Percentiles rank a stretch among this genome's conserved stretches.
phyloP scores from a whole-genome alignment of 768 basidiomycete genomes.

The Leccinum imitatum region DNA sequence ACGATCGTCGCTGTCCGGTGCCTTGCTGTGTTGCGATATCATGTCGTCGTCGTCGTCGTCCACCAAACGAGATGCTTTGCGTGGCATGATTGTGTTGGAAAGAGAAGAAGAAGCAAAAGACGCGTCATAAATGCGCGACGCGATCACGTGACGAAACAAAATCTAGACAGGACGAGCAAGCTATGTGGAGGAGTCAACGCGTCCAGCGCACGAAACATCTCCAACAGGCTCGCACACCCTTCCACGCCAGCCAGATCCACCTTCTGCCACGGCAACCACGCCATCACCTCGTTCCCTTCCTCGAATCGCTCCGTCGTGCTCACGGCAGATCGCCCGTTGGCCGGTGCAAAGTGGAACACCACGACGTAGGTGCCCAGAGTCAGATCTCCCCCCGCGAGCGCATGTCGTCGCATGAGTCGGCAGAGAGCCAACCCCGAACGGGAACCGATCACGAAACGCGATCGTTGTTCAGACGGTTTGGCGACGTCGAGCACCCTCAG shows the following conservation, averaged over 20 bases:
- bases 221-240: constrained; percentile 14
- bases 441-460: constrained; percentile 25
- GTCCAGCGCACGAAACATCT: constrained; percentile 24
- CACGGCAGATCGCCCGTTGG: constrained; percentile 23
- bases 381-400: constrained; percentile 17
- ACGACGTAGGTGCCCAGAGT: constrained; percentile 33
- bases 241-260: constrained; percentile 27
- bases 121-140: background rate
- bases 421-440: constrained; percentile 45
- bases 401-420: constrained; percentile 29
- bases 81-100: constrained; percentile 12
- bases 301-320: constrained; percentile 40
- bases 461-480: constrained; percentile 30
- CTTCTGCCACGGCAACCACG: constrained; percentile 55
- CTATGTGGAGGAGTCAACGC: constrained; percentile 30
- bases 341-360: constrained; percentile 38
- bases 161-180: constrained; percentile 31
- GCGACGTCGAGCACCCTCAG: constrained; percentile 40
- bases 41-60: constrained; percentile 20
- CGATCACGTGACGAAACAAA: constrained; percentile 30
- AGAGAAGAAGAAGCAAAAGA: background rate
- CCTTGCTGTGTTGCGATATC: constrained; percentile 19
- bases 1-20: constrained; percentile 27
- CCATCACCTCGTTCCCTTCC: constrained; percentile 40
- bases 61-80: constrained; percentile 5